Evolutionary conservation across 1,284 basidiomycete species (phyloP).

Genomic region (Moesziomyces parantarcticus): DNA sequence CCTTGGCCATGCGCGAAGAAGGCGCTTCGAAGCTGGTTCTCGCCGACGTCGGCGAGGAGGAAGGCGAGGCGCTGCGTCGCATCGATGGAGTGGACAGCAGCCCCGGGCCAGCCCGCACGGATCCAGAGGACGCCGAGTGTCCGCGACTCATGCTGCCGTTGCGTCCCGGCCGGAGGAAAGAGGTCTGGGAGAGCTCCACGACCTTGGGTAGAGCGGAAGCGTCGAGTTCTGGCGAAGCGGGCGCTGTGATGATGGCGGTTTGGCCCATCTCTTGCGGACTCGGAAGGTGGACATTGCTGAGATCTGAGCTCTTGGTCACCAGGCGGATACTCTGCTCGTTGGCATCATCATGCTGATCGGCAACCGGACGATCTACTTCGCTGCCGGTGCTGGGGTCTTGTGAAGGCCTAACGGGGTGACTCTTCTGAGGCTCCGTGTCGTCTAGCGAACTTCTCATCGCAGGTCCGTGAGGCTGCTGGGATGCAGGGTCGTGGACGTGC

Average conservation of each 20-base stretch:
- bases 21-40: constrained; percentile 31
- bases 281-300: constrained; percentile 10
- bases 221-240: constrained; percentile 16
- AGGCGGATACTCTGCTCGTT: constrained; percentile 50
- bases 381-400: not conserved
- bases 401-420: not conserved
- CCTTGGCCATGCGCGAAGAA: constrained; percentile 8
- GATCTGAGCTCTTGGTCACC: constrained; percentile 30
- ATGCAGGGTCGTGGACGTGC: not conserved
- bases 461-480: not conserved
- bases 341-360: not conserved
- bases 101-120: constrained; percentile 4
- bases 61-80: constrained; percentile 18
- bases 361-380: no score
- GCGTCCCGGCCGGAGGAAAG: constrained; percentile 18
- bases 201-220: constrained; percentile 20
- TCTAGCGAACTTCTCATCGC: not conserved
- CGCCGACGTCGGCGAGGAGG: constrained; percentile 20
- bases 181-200: constrained; percentile 16
- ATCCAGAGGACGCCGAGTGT: constrained; percentile 2
- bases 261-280: constrained; percentile 1
- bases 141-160: constrained; percentile 20
- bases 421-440: not conserved
- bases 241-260: constrained; percentile 20
- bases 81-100: constrained; percentile 20